Base-by-base conservation (phyloP, 2,329 filamentous ascomycete species). In the Phialophora expanda region DNA sequence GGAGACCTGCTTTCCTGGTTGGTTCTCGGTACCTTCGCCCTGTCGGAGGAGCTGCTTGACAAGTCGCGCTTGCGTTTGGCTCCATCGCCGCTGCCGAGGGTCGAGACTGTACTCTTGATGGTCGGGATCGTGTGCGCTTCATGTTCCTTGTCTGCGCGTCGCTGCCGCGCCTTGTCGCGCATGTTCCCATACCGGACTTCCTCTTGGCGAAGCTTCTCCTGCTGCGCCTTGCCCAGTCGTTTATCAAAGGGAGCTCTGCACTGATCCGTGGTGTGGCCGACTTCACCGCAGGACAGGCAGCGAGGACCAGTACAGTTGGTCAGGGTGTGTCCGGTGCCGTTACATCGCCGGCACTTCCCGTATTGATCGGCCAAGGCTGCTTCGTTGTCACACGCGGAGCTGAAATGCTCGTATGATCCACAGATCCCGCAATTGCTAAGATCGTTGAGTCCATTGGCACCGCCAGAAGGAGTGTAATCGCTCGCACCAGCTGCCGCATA, bases 391-490 rank as follows among this genome's bases (percentile, higher is more conserved):
- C 81, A 83, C 53, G 79, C 77, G 58, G 75, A 74, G 1, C 78
- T 80, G 68, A 78, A 78, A 69, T 83, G 81, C 9, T 74, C 70
- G 65, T 76, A 77, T 62, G 79, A 82, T 38, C 81, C 81, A 70
- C 81, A 83, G n/a, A 76, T 74, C 3, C 74, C 76, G 73, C 81
- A 83, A 58, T 74, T 77, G 53, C 73, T 74, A 4, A 74, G 78
- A 7, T 78, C 75, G 62, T 83, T 80, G 38, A 83, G 69, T 17
- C 80, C 80, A 64, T 76, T 78, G 8, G 56, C 44, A 20, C 81
- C 81, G 22, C 81, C 81, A 11, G 80, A 80, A 6, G 79, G 79
- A 2, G 76, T 78, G 59, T 77, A 75, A 3, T 60, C 57, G 14
- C 66, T 65, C n/a, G 48, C 14, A 20, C 50, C 30, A 14, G 28